These are phyloP conservation scores for Vigna unguiculata DNA, from an alignment of 306 rosid genomes.

Conservation along the genomic window DNA sequence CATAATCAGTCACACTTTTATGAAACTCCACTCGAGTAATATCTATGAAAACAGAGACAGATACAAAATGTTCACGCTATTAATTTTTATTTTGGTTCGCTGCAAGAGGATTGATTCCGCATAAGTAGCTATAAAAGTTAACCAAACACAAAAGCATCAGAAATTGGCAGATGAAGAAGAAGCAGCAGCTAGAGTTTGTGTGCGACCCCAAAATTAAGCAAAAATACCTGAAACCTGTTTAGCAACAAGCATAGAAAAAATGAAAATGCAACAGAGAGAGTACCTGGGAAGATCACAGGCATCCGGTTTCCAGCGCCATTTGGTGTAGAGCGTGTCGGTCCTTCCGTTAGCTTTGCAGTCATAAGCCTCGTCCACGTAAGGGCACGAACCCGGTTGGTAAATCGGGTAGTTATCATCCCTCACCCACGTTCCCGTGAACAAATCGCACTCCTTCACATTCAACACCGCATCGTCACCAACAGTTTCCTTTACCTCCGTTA, in stretches of 20 bases:
- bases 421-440: slow-evolving; percentile 83
- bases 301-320: slow-evolving; percentile 96
- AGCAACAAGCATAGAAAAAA: background rate
- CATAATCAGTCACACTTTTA: too few species aligned
- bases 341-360: slow-evolving; percentile 85
- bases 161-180: background rate
- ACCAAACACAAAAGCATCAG: background rate
- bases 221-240: background rate
- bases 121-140: background rate
- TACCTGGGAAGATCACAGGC: slow-evolving; percentile 90
- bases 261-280: background rate
- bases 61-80: background rate
- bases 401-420: slow-evolving; percentile 74
- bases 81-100: too few species aligned
- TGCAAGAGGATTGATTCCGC: background rate
- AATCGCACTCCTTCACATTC: slow-evolving; percentile 63
- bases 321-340: slow-evolving; percentile 64
- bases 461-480: background rate
- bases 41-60: background rate
- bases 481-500: slow-evolving; percentile 24
- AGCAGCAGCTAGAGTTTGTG: background rate
- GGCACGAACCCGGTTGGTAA: slow-evolving; percentile 80
- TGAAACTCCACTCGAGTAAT: background rate
- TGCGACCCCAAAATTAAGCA: background rate
- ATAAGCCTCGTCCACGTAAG: slow-evolving; percentile 92